phyloP scores from a whole-genome alignment of 495 filamentous ascomycete species.

The Hyaloscypha variabilis region DNA sequence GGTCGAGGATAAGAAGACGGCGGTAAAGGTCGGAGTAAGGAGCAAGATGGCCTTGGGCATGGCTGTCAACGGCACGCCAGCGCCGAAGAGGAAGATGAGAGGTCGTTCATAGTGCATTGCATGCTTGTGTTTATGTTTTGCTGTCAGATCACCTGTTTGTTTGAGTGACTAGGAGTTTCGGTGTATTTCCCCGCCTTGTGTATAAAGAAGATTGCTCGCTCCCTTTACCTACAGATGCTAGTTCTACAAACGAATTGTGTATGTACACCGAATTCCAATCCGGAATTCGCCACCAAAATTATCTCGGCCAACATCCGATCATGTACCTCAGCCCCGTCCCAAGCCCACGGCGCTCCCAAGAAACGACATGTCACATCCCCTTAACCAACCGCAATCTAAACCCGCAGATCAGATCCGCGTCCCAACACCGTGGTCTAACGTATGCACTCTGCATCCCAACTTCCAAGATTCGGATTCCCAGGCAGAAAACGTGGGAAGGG shows the following conservation, averaged over 20 bases:
- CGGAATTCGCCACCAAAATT: no score
- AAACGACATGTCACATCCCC: no score
- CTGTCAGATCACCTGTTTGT: constrained; percentile 1
- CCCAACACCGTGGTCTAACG: no score
- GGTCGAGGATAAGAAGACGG: constrained; percentile 27
- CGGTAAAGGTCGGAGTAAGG: constrained; percentile 30
- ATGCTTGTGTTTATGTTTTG: neutral
- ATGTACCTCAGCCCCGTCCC: no score
- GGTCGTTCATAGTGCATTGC: constrained; percentile 12
- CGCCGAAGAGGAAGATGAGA: constrained; percentile 27
- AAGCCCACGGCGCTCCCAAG: no score
- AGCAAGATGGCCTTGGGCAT: constrained; percentile 32
- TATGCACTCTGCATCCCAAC: no score
- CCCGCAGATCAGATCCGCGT: no score
- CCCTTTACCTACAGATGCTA: neutral
- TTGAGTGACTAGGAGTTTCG: neutral
- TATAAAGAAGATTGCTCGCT: neutral
- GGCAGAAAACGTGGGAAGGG: no score
- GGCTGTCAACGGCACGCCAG: constrained; percentile 33
- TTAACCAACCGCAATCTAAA: no score
- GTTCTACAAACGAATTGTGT: neutral
- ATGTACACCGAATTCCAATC: no score
- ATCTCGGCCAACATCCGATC: no score
- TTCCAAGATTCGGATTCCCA: no score
- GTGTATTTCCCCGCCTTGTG: neutral